phyloP scores from a whole-genome alignment of 257 asterid genomes.

The Scutellaria galericulata region DNA sequence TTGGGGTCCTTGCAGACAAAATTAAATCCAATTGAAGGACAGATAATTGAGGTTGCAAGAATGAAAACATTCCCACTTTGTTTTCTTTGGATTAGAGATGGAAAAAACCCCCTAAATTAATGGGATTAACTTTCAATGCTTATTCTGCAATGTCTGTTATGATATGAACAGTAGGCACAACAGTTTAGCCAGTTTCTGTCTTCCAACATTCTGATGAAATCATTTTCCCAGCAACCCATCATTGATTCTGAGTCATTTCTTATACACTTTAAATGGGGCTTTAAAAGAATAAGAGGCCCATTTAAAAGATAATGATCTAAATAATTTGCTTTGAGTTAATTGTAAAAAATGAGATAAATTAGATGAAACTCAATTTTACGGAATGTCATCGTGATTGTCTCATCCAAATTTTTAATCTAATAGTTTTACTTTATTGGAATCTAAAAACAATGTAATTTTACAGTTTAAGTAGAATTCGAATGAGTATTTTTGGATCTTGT shows the following conservation, averaged over 20 bases:
- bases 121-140: neutral
- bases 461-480: no score
- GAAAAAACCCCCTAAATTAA: neutral
- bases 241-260: constrained; percentile 1
- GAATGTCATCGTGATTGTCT: no score
- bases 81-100: neutral
- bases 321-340: neutral
- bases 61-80: constrained; percentile 13
- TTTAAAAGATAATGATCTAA: no score
- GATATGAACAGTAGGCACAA: constrained; percentile 16
- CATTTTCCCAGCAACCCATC: neutral
- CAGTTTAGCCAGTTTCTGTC: constrained; percentile 26
- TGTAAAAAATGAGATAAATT: neutral
- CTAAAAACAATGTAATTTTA: no score
- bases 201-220: constrained; percentile 27
- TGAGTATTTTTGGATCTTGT: no score
- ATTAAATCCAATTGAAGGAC: neutral
- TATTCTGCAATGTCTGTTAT: neutral
- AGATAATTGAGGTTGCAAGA: constrained; percentile 5
- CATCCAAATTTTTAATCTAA: no score
- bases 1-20: constrained; percentile 26
- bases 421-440: no score
- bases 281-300: no score
- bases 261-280: no score
- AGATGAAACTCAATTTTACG: no score